Evolutionary conservation across 2,329 filamentous ascomycete species (phyloP), one percentile per base, ranked within the genome.

Genomic region (Fusarium miscanthi): DNA sequence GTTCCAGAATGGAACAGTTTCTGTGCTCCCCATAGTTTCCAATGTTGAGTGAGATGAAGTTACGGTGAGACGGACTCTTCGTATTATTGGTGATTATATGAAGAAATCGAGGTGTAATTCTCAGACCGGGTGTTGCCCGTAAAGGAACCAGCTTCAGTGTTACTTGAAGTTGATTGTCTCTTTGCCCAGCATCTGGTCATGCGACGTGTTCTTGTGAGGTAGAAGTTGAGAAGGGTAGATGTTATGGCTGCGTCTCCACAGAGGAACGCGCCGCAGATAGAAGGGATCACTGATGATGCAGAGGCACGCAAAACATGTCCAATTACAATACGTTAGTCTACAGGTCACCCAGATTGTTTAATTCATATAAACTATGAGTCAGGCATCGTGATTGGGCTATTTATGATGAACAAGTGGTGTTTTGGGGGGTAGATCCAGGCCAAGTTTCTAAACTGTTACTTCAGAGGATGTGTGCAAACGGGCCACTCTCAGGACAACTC

Each of bases 1-100:
- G 70, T 95, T 92, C 94, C 94, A 97, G 84, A 92, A 97, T 1
- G 92, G 91, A 17, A 82, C 66, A 64, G 77, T 81, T 38, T 65
- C 61, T 42, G 71, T 62, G 53, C 76, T 71, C 41, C 84, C 83
- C 84, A 86, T 86, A 19, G 14, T 75, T 63, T 45, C 33, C 41
- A 27, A 11, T 14, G 56, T 48, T 46, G 27, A 31, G 38, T 48
- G 40, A 46, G 40, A 42, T 56, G 12, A 59, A 72, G 56, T 64
- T 60, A 73, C 61, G 62, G 72, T 74, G 61, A 72, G 56, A 40
- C 8, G n/a, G 38, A 58, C n/a, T 35, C 35, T 23, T 23, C 19
- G 41, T n/a, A 38, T 35, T 45, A 23, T 48, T 27, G 67, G 45
- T 41, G 49, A 12, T 25, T 30, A 40, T 41, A 11, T 31, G 33